These are phyloP conservation scores for Eucommia ulmoides DNA, from an alignment of 257 asterid species.

Conservation along the genomic window DNA sequence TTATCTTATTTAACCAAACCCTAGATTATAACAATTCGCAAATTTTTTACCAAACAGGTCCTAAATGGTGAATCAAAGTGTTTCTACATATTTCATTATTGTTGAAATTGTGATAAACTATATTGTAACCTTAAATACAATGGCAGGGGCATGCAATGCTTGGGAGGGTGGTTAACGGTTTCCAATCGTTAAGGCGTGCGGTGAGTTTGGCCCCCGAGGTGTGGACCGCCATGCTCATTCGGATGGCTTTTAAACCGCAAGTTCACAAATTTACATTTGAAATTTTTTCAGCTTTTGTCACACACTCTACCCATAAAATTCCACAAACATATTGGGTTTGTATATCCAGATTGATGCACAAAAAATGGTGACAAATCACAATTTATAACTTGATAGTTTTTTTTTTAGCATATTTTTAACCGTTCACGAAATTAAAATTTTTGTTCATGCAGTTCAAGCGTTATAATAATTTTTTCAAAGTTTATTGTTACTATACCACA, in stretches of 20 bases:
- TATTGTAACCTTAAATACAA: too few relatives aligned
- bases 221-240: slow-evolving; percentile 73
- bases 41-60: too few relatives aligned
- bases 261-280: slow-evolving; percentile 54
- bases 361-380: slow-evolving; percentile 7
- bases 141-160: slow-evolving; percentile 45
- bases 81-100: too few relatives aligned
- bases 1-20: too few relatives aligned
- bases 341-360: slow-evolving; percentile 48
- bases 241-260: slow-evolving; percentile 52
- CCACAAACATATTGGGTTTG: slow-evolving; percentile 47
- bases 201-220: slow-evolving; percentile 60
- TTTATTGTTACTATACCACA: too few relatives aligned
- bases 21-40: too few relatives aligned
- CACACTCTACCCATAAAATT: slow-evolving; percentile 31
- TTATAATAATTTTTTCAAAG: too few relatives aligned
- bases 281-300: slow-evolving; percentile 33
- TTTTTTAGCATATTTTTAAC: background rate
- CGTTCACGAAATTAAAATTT: too few relatives aligned
- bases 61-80: too few relatives aligned
- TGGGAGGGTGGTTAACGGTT: slow-evolving; percentile 45
- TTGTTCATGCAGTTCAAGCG: too few relatives aligned
- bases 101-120: too few relatives aligned
- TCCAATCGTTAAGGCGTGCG: slow-evolving; percentile 44
- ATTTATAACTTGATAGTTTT: slow-evolving; percentile 8